These are phyloP conservation scores for Gynostemma pentaphyllum DNA, from an alignment of 306 rosid genomes.

Conservation along the genomic window DNA sequence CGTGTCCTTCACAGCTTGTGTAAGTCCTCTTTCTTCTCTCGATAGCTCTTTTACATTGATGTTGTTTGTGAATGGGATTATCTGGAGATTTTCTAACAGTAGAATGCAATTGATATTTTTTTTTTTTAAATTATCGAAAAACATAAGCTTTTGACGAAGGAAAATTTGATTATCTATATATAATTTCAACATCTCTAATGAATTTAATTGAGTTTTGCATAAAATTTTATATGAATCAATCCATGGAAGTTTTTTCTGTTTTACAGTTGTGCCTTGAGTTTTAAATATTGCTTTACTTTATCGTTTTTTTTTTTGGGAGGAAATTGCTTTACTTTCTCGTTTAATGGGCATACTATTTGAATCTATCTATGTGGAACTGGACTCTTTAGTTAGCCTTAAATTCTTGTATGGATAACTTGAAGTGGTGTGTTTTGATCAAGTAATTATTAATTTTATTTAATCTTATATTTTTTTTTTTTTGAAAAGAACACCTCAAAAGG, in stretches of 20 bases:
- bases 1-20: constrained; percentile 13
- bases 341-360: background rate
- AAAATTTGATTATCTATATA: background rate
- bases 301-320: too few relatives aligned
- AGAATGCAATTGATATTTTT: background rate
- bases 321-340: too few relatives aligned
- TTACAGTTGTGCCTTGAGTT: background rate
- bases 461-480: too few relatives aligned
- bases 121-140: background rate
- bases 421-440: background rate
- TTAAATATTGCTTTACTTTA: too few relatives aligned
- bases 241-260: background rate
- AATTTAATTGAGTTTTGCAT: background rate
- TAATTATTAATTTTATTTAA: too few relatives aligned
- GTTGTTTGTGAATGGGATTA: background rate
- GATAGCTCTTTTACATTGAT: background rate
- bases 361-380: background rate
- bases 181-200: background rate
- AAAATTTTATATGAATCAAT: background rate
- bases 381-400: background rate
- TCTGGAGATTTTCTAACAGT: background rate
- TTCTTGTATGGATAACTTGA: background rate
- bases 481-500: too few relatives aligned
- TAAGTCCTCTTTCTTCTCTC: background rate
- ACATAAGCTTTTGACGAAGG: background rate